Evolutionary conservation across 768 basidiomycete species (phyloP), one percentile per base, ranked within the genome.

Genomic region (Boletus coccyginus): DNA sequence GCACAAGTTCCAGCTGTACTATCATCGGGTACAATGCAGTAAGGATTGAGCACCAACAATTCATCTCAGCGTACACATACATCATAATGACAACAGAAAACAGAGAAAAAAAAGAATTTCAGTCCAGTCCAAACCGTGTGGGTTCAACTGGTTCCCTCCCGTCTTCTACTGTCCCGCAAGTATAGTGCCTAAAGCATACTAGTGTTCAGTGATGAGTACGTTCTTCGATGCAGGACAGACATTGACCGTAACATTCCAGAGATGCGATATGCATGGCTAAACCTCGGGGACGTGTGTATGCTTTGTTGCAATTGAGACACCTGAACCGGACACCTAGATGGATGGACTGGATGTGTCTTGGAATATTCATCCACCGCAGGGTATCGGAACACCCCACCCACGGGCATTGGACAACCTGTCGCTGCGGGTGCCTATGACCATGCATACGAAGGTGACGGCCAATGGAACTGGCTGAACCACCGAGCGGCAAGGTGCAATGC

Each of bases 341-440:
- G 27, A 49, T 13, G 5, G 61, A 62, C 11, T 42, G 55, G 41
- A 65, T 53, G 6, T 65, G 61, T 29, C 64, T 59, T 8, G 53
- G 43, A 1, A 62, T 47, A 17, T 52, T 65, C 51, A 38, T 46
- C 64, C 64, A 65, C 29, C n/a, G 39, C 38, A 66, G 3, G n/a
- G 13, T 47, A 11, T 31, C 6, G 2, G 39, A n/a, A 42, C 64
- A 65, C 12, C 58, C 58, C 13, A 9, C 27, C 53, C 57, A 66
- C 0, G 64, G 64, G 32, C 61, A 65, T 13, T 35, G 56, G 32
- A 57, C 55, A 16, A 5, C 8, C 29, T 43, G 46, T 14, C 42
- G 35, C 46, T 53, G 53, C 0, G 36, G 39, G 40, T 66, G 36
- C 13, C 33, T 35, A 16, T 66, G 44, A 11, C 64, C 61, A 27